A percentile compares a stretch with the other conserved stretches of the same genome.
These are phyloP conservation scores for Debaryomyces sp. DNA, from an alignment of 1,139 yeast genomes.

Conservation along the genomic window DNA sequence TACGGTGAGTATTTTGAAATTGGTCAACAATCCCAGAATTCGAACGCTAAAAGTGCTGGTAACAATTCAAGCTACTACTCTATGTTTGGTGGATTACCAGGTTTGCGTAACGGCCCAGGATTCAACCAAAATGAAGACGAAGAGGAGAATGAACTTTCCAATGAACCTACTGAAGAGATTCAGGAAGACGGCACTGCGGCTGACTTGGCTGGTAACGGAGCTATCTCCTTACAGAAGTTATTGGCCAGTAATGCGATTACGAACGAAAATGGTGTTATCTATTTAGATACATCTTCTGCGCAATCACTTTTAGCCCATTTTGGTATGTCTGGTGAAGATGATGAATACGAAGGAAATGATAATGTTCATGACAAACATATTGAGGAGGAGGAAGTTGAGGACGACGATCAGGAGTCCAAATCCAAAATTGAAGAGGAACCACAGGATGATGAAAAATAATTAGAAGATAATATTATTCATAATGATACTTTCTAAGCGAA, in stretches of 20 bases:
- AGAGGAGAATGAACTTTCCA: constrained; percentile 14
- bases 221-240: constrained; percentile 54
- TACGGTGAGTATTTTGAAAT: constrained; percentile 50
- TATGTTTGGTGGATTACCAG: constrained; percentile 29
- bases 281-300: constrained; percentile 53
- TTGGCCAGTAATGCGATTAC: constrained; percentile 55
- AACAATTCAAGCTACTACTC: constrained; percentile 12
- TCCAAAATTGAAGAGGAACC: constrained; percentile 5
- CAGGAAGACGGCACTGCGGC: constrained; percentile 19
- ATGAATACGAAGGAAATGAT: constrained; percentile 25
- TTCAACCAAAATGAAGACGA: constrained; percentile 12
- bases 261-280: constrained; percentile 59
- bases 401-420: constrained; percentile 10
- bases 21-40: constrained; percentile 36
- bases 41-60: constrained; percentile 19
- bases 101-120: constrained; percentile 18
- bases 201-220: constrained; percentile 35
- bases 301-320: constrained; percentile 53
- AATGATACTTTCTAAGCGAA: constrained; percentile 2
- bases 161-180: constrained; percentile 27
- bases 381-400: constrained; percentile 28
- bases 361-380: constrained; percentile 26
- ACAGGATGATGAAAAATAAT: constrained; percentile 1
- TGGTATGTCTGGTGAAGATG: constrained; percentile 41
- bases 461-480: background rate